These are phyloP conservation scores for Naganishia liquefaciens DNA, from an alignment of 1,284 basidiomycete species.

Conservation along the genomic window DNA sequence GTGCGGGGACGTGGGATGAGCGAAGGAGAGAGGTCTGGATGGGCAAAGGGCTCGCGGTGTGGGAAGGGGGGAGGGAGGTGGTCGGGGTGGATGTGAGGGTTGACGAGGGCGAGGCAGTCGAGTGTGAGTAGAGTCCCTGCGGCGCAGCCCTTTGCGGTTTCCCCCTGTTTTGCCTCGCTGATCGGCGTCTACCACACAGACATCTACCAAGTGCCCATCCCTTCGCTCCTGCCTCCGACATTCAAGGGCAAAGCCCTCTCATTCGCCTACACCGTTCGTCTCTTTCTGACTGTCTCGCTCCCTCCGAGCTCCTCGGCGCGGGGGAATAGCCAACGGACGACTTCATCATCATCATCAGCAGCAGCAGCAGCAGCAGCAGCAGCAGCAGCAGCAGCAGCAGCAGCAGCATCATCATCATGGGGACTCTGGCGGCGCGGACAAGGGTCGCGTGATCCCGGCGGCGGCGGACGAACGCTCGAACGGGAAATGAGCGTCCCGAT, in stretches of 20 bases:
- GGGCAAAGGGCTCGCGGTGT: constrained; percentile 51
- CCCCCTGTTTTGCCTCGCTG: too few species aligned
- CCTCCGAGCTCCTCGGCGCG: too few species aligned
- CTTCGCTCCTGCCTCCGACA: constrained; percentile 80
- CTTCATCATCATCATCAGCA: not conserved
- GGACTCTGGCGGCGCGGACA: constrained; percentile 36
- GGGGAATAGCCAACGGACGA: too few species aligned
- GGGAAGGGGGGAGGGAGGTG: constrained; percentile 49
- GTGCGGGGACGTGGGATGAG: constrained; percentile 50
- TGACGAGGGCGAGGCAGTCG: constrained; percentile 40
- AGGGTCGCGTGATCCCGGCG: constrained; percentile 35
- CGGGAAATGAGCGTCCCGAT: constrained; percentile 84
- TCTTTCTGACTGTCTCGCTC: constrained; percentile 60
- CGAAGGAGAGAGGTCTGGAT: constrained; percentile 53
- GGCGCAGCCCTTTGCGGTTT: not conserved
- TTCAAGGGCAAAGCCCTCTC: constrained; percentile 78
- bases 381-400: constrained; percentile 46
- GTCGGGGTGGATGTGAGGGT: constrained; percentile 51
- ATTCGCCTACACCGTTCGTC: constrained; percentile 84
- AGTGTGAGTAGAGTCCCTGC: constrained; percentile 46
- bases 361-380: constrained; percentile 43
- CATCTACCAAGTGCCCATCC: constrained; percentile 72
- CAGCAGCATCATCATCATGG: too few species aligned
- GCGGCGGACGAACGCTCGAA: constrained; percentile 46
- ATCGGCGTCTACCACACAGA: constrained; percentile 56